Evolutionary conservation across 139 green algal genomes (phyloP).

Genomic region (Chlorella vulgaris): DNA sequence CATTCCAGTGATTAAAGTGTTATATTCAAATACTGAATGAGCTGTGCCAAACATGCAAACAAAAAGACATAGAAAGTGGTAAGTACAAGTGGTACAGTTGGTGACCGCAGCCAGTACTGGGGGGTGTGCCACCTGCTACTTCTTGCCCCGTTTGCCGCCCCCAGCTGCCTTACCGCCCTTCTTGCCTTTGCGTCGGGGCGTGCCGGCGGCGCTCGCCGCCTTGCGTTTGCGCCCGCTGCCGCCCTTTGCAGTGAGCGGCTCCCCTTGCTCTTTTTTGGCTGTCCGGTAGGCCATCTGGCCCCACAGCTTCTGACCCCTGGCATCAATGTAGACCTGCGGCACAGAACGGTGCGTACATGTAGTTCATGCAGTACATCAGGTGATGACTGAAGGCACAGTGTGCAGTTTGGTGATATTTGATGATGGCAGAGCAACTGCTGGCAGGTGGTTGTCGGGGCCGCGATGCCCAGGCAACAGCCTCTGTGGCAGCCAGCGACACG

Average conservation of each 20-base stretch:
- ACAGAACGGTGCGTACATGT: too few relatives aligned
- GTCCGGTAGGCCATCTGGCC: not conserved
- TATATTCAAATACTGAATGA: too few relatives aligned
- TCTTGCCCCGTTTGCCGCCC: not conserved
- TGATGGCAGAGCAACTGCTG: too few relatives aligned
- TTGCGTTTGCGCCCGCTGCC: not conserved
- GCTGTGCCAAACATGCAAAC: not conserved
- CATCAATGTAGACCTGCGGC: conserved; percentile 16
- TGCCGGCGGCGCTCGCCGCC: not conserved
- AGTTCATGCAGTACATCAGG: too few relatives aligned
- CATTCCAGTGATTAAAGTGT: not conserved
- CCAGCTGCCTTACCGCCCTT: not conserved
- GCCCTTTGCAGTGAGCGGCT: not conserved
- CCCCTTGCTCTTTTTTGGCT: not conserved
- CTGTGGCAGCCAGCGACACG: too few relatives aligned
- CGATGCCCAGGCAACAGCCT: too few relatives aligned
- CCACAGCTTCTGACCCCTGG: not conserved
- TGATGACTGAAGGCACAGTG: too few relatives aligned
- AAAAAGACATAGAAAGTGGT: not conserved
- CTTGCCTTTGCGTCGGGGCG: too few relatives aligned
- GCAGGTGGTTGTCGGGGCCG: too few relatives aligned
- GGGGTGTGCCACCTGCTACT: not conserved
- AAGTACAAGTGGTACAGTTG: not conserved
- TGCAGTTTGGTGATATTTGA: too few relatives aligned
- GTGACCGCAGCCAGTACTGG: not conserved